phyloP scores from a whole-genome alignment of 192 early-diverging fungal genomes.

The Backusella tuberculispora region DNA sequence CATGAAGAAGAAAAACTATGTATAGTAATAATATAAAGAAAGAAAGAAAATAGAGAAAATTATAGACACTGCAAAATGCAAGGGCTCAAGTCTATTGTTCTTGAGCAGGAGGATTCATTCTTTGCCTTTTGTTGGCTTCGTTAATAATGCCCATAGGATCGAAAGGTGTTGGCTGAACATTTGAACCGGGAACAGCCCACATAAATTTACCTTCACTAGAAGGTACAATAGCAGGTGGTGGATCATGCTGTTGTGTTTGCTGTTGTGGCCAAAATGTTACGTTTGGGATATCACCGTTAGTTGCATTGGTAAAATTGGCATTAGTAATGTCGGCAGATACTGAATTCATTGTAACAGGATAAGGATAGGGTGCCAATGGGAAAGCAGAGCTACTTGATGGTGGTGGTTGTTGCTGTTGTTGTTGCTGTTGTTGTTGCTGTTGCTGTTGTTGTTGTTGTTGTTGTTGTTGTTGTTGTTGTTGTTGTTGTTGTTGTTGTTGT shows the following conservation, averaged over 20 bases:
- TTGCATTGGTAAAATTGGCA: not conserved
- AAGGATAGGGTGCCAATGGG: conserved; percentile 21
- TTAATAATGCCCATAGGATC: not conserved
- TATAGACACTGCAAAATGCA: not conserved
- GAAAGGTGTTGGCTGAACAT: not conserved
- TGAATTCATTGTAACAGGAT: conserved; percentile 21
- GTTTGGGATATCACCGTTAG: conserved; percentile 19
- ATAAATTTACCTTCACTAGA: conserved; percentile 19
- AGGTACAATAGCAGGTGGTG: conserved; percentile 3
- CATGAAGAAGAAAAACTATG: not conserved
- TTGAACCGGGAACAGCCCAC: conserved; percentile 9
- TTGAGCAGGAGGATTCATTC: conserved; percentile 20
- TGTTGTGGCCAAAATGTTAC: conserved; percentile 24
- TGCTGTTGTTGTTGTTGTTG: not conserved
- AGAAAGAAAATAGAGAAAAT: not conserved
- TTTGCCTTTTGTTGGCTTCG: not conserved
- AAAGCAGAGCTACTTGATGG: conserved; percentile 2
- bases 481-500: not conserved
- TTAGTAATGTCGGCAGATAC: not conserved
- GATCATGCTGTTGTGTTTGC: conserved; percentile 15
- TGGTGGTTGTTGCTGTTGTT: not conserved
- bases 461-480: not conserved
- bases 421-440: not conserved
- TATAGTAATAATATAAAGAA: not conserved
- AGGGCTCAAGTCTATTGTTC: not conserved